phyloP scores from a whole-genome alignment of 805 yeast genomes.

The Candida jianshihensis region DNA sequence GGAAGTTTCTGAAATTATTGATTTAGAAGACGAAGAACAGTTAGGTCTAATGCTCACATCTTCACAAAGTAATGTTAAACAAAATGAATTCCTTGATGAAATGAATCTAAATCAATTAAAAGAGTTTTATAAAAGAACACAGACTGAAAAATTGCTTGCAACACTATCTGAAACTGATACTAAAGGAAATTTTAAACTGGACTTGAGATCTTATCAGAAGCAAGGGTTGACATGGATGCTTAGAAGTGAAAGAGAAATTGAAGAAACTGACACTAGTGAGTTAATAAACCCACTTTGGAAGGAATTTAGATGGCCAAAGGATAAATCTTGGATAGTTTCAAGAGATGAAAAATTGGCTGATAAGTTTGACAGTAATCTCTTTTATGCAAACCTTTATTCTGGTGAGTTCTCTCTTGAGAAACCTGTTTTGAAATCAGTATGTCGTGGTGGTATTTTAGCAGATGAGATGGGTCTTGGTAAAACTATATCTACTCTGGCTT shows the following conservation, averaged over 20 bases:
- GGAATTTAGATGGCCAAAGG: constrained; percentile 66
- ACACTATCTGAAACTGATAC: constrained; percentile 56
- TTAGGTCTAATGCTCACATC: constrained; percentile 11
- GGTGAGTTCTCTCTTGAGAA: constrained; percentile 69
- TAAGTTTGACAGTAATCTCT: constrained; percentile 24
- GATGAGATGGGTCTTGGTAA: constrained; percentile 98
- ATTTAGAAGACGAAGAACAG: constrained; percentile 30
- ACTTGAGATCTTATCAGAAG: constrained; percentile 70
- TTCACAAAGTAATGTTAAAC: constrained; percentile 5
- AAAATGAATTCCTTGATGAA: constrained; percentile 26
- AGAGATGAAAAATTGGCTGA: constrained; percentile 15
- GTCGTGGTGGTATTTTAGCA: constrained; percentile 83
- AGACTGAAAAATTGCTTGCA: constrained; percentile 48
- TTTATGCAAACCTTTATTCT: constrained; percentile 72
- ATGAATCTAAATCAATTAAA: constrained; percentile 67
- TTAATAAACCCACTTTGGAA: constrained; percentile 84
- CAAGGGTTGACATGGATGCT: constrained; percentile 89
- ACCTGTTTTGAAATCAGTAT: constrained; percentile 55
- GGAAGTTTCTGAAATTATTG: constrained; percentile 23
- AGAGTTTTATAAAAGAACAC: constrained; percentile 67
- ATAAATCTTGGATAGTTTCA: constrained; percentile 31
- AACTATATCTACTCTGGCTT: constrained; percentile 74
- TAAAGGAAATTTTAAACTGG: constrained; percentile 43
- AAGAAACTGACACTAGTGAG: constrained; percentile 35
- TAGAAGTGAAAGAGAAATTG: constrained; percentile 60